Conservation (phyloP, 2,329 filamentous ascomycete genomes). For the Trichoderma guizhouense region DNA sequence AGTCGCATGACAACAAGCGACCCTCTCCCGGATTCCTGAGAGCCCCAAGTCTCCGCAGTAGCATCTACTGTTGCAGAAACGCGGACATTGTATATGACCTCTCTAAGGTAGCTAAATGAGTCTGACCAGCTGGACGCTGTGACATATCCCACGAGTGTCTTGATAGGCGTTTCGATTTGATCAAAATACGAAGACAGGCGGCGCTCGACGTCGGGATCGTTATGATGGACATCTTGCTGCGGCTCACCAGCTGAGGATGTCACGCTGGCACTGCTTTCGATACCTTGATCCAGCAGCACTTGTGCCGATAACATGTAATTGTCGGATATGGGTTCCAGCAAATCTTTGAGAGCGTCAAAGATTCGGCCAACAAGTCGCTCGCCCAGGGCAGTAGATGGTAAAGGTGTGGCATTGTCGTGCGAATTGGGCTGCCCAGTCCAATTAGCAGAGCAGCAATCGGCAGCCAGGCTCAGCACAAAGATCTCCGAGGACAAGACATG, state of each 20-base stretch:
- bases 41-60: conserved; percentile 34
- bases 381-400: conserved; percentile 41
- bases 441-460: conserved; percentile 62
- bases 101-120: conserved; percentile 57
- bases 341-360: conserved; percentile 53
- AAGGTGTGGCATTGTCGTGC: conserved; percentile 21
- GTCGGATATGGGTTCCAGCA: conserved; percentile 59
- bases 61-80: conserved; percentile 41
- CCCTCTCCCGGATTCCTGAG: conserved; percentile 49
- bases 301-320: conserved; percentile 53
- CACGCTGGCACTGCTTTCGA: conserved; percentile 36
- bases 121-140: conserved; percentile 62
- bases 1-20: conserved; percentile 56
- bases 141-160: conserved; percentile 59
- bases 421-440: conserved; percentile 47
- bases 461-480: conserved; percentile 60
- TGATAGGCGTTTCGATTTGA: conserved; percentile 54
- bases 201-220: conserved; percentile 23
- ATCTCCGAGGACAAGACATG: conserved; percentile 63
- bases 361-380: conserved; percentile 52
- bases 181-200: conserved; percentile 35
- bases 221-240: conserved; percentile 21
- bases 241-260: conserved; percentile 28
- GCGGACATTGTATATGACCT: conserved; percentile 49
- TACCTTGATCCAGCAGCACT: conserved; percentile 54